Conservation (phyloP, 257 asterid genomes). For the Anisodus tanguticus region DNA sequence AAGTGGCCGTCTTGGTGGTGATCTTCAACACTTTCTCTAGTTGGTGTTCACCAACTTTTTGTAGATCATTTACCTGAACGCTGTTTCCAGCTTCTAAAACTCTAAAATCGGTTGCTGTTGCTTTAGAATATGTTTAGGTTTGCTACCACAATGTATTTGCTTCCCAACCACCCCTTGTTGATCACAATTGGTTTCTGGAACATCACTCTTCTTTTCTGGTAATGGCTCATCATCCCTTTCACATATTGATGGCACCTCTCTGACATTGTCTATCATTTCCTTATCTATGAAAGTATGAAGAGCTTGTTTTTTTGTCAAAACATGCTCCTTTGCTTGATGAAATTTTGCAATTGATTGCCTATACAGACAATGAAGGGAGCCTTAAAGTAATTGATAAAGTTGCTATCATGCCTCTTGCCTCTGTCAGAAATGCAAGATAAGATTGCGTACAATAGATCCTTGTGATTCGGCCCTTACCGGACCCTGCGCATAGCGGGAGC, state of each 20-base stretch:
- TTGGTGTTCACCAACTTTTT: conserved; percentile 26
- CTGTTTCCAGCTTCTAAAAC: conserved; percentile 23
- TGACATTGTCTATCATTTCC: conserved; percentile 36
- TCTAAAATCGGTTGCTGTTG: conserved; percentile 30
- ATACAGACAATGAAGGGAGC: conserved; percentile 64
- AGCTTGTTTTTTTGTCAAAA: conserved; percentile 59
- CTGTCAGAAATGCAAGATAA: no score
- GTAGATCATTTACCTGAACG: conserved; percentile 28
- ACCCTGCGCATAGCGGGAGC: no score
- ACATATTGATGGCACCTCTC: conserved; percentile 34
- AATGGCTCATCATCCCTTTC: conserved; percentile 23
- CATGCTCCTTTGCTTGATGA: conserved; percentile 57
- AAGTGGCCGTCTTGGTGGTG: background rate
- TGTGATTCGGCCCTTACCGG: no score
- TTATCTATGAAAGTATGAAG: conserved; percentile 55
- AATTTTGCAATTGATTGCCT: conserved; percentile 54
- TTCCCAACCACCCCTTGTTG: conserved; percentile 31
- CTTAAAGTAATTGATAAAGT: no score
- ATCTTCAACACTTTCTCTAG: conserved; percentile 24
- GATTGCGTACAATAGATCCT: no score
- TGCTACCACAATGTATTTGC: conserved; percentile 25
- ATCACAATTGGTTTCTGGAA: conserved; percentile 24
- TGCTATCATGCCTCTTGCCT: no score
- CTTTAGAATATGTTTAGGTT: conserved; percentile 34
- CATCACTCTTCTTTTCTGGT: conserved; percentile 27